A percentile compares a stretch with the other conserved stretches of the same genome.
These are phyloP conservation scores for Volvox carteri DNA, from an alignment of 163 green algal genomes.

Conservation along the genomic window DNA sequence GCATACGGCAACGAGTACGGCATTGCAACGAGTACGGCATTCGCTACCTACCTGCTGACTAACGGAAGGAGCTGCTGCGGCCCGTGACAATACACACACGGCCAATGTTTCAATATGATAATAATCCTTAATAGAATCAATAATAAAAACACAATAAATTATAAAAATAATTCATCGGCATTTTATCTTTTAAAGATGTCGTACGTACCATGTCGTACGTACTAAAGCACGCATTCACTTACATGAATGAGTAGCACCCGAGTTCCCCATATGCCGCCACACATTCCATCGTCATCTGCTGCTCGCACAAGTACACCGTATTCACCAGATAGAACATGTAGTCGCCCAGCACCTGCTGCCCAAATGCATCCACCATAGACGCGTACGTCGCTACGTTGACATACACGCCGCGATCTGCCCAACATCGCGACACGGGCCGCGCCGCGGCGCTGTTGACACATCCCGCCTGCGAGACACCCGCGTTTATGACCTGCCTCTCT, in stretches of 20 bases:
- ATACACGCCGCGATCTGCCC: neutral
- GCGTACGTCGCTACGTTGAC: neutral
- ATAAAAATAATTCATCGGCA: neutral
- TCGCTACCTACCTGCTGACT: no score
- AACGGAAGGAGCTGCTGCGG: no score
- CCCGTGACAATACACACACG: no score
- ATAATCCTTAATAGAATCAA: no score
- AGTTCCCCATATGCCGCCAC: neutral
- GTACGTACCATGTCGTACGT: no score
- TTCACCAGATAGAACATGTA: conserved; percentile 11
- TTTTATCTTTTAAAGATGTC: no score
- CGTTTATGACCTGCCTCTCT: neutral
- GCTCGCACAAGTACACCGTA: neutral
- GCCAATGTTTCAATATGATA: no score
- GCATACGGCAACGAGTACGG: no score
- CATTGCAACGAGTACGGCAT: no score
- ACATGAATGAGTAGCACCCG: conserved; percentile 7
- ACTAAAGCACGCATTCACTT: no score
- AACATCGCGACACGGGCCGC: neutral
- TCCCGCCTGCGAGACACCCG: neutral
- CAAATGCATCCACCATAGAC: neutral
- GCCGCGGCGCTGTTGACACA: neutral
- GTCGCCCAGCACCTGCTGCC: neutral
- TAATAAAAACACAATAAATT: neutral
- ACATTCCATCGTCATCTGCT: neutral